A percentile compares a stretch with the other conserved stretches of the same genome.
Evolutionary conservation across 1,284 basidiomycete species (phyloP).

Genomic region (Hortiboletus rubellus): DNA sequence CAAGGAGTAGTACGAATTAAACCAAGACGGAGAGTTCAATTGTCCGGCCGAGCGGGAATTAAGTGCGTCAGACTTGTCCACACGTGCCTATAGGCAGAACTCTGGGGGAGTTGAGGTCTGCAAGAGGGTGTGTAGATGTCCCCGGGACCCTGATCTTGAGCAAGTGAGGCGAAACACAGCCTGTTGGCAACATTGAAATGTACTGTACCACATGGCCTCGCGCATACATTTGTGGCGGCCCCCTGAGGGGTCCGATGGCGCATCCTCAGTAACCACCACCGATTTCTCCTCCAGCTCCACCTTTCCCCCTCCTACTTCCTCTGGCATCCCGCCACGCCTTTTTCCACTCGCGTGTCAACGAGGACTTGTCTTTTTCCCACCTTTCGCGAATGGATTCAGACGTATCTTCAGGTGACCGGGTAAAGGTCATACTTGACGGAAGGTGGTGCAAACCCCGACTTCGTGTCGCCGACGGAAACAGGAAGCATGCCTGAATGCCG

Average conservation of each 20-base stretch:
- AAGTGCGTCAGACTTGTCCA: neutral
- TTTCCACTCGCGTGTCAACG: slow-evolving; percentile 81
- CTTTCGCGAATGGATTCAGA: slow-evolving; percentile 38
- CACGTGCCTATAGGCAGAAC: neutral
- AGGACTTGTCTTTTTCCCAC: slow-evolving; percentile 72
- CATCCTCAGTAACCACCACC: slow-evolving; percentile 10
- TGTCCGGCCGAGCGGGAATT: neutral
- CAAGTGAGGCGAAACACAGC: neutral
- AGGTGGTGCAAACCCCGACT: slow-evolving; percentile 42
- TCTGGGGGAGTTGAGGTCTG: neutral
- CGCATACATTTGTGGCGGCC: neutral
- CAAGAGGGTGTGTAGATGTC: neutral
- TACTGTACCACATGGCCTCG: neutral
- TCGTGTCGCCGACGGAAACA: slow-evolving; percentile 35
- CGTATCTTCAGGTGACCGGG: slow-evolving; percentile 47
- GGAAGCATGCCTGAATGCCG: slow-evolving; percentile 11
- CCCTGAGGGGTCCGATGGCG: neutral
- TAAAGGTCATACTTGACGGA: slow-evolving; percentile 43
- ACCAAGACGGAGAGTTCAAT: neutral
- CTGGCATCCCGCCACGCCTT: slow-evolving; percentile 75
- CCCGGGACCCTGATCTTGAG: neutral
- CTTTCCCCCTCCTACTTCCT: slow-evolving; percentile 61
- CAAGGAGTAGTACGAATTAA: neutral
- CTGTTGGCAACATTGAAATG: neutral
- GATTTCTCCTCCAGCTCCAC: slow-evolving; percentile 49